Evolutionary conservation across 2,329 filamentous ascomycete species (phyloP), one percentile per base, ranked within the genome.

Genomic region (Ophiobolus disseminans): DNA sequence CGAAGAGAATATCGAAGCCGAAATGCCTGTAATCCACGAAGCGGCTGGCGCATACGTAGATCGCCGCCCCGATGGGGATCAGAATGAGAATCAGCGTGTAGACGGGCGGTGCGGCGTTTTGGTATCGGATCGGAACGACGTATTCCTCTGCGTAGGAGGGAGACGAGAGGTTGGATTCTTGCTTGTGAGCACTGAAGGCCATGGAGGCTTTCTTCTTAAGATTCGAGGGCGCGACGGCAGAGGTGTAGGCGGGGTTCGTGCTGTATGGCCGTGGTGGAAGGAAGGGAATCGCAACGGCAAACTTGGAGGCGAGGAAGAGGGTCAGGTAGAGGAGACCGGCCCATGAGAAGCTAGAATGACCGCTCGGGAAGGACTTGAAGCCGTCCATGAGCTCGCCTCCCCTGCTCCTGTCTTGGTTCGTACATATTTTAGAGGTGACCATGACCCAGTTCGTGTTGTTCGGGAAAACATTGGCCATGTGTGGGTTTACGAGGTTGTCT

Each of bases 1-100:
- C 93, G 55, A 89, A 90, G 2, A 97, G 75, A 57, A 97, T 89
- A 58, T 97, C 93, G 69, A 96, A 93, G n/a, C 87, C 91, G 69
- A 93, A 89, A 72, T 97, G 93, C 30, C 90, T 86, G 76, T 87
- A 95, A 72, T 97, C 87, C 50, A 87, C 91, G 82, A 88, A 97
- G 9, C 93, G 88, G 1, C 90, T 93, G 21, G 86, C 84, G n/a
- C 87, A 82, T 54, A 97, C 88, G 75, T 91, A 96, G 55, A 91
- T 82, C 4, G 91, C 88, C 1, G 84, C 77, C 47, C 86, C 87
- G 56, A 91, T 82, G 2, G 92, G 92, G 1, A 90, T 73, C 14
- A 91, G 77, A 2, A 85, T 81, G 25, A 93, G 70, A 35, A 87
- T 76, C 10, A 96, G 79, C 2, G 94, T 85, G 66, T 91, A 93